Evolutionary conservation across 768 basidiomycete species (phyloP).

Genomic region (Glaciozyma martinii): DNA sequence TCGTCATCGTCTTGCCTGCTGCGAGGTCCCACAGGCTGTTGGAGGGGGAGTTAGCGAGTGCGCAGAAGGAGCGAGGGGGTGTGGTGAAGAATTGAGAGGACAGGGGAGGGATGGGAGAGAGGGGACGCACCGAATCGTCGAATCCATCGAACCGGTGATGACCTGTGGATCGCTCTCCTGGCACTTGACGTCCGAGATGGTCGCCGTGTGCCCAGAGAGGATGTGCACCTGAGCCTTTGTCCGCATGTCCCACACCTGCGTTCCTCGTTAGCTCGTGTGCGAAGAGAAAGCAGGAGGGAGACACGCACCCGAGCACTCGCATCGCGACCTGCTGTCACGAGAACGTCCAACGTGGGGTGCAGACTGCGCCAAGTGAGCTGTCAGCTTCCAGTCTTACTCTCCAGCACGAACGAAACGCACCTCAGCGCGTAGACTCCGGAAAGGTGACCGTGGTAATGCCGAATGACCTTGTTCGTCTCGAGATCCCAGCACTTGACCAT

Average conservation of each 20-base stretch:
- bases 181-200: constrained; percentile 89
- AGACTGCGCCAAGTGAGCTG: constrained; percentile 43
- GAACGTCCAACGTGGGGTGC: constrained; percentile 89
- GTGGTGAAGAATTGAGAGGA: too few relatives aligned
- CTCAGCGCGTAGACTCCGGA: constrained; percentile 91
- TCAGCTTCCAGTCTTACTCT: too few relatives aligned
- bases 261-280: not conserved
- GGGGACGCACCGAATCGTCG: constrained; percentile 66
- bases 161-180: constrained; percentile 97
- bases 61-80: too few relatives aligned
- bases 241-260: constrained; percentile 88
- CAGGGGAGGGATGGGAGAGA: not conserved
- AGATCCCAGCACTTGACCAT: constrained; percentile 99
- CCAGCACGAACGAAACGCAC: constrained; percentile 32
- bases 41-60: constrained; percentile 5
- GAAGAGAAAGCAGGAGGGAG: not conserved
- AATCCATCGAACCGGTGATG: constrained; percentile 97
- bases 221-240: constrained; percentile 94
- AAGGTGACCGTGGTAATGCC: constrained; percentile 96
- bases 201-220: constrained; percentile 84
- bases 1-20: constrained; percentile 92
- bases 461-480: constrained; percentile 96
- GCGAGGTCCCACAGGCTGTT: constrained; percentile 92
- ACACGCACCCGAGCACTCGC: constrained; percentile 71
- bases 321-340: constrained; percentile 91